Percentiles rank a stretch among this genome's conserved stretches.
Evolutionary conservation across 805 yeast genomes (phyloP).

Genomic region (Kodamaea fukazawae): DNA sequence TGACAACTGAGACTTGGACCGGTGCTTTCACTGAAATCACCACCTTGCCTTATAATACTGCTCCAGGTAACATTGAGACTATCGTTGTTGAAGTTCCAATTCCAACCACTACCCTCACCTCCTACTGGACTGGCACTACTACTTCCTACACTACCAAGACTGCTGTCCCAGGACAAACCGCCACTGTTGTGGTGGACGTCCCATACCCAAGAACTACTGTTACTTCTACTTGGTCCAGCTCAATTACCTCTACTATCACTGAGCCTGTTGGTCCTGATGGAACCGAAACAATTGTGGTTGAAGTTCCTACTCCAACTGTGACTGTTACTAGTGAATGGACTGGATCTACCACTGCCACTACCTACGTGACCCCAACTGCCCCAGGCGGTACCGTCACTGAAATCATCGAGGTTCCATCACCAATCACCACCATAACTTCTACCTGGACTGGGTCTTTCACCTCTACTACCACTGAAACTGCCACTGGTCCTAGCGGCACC

Average conservation of each 20-base stretch:
- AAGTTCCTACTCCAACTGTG: slow-evolving; percentile 16
- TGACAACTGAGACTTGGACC: slow-evolving; percentile 9
- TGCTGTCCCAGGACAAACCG: slow-evolving; percentile 7
- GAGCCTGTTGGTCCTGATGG: slow-evolving; percentile 11
- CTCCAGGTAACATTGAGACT: slow-evolving; percentile 11
- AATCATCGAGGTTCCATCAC: slow-evolving; percentile 12
- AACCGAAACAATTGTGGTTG: slow-evolving; percentile 22
- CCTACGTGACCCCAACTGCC: slow-evolving; percentile 8
- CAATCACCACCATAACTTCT: slow-evolving; percentile 10
- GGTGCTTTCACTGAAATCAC: slow-evolving; percentile 7
- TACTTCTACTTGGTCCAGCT: slow-evolving; percentile 10
- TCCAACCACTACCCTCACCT: slow-evolving; percentile 7
- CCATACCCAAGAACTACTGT: slow-evolving; percentile 12
- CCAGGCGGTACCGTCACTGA: slow-evolving; percentile 13
- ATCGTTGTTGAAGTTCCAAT: slow-evolving; percentile 14
- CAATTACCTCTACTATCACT: slow-evolving; percentile 12
- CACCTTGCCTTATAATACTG: slow-evolving; percentile 10
- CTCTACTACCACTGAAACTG: slow-evolving; percentile 12
- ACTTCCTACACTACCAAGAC: slow-evolving; percentile 7
- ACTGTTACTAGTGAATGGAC: slow-evolving; percentile 15
- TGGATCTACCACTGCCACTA: slow-evolving; percentile 8
- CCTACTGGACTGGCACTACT: slow-evolving; percentile 8
- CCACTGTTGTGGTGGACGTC: slow-evolving; percentile 13
- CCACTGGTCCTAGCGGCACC: slow-evolving; percentile 10
- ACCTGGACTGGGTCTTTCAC: slow-evolving; percentile 14